Conservation (phyloP, 805 yeast genomes). For the Pichia exigua region DNA sequence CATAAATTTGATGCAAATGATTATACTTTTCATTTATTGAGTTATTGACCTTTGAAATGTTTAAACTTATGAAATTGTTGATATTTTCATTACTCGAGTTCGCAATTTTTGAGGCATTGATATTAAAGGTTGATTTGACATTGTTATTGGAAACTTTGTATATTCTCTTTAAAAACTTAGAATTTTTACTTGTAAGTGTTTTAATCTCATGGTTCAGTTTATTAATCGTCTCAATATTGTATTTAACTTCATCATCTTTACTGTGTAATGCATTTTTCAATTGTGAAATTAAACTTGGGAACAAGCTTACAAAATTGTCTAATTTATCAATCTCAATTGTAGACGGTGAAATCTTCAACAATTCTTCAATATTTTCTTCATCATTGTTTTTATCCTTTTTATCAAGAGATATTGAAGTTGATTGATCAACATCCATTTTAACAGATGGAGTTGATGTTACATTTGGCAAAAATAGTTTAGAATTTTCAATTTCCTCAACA, state of each 20-base stretch:
- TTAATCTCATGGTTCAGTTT: conserved; percentile 35
- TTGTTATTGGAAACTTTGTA: not conserved
- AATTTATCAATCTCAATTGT: conserved; percentile 5
- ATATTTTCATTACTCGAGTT: not conserved
- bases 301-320: conserved; percentile 14
- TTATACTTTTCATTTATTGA: conserved; percentile 21
- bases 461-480: not conserved
- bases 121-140: conserved; percentile 1
- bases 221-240: conserved; percentile 36
- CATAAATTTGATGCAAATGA: conserved; percentile 33
- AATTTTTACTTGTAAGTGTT: conserved; percentile 16
- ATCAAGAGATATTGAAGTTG: not conserved
- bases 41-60: not conserved
- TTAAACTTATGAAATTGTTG: not conserved
- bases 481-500: not conserved
- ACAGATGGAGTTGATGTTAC: conserved; percentile 7
- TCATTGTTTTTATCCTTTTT: not conserved
- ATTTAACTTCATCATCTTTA: conserved; percentile 45
- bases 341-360: conserved; percentile 1
- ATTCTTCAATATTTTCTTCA: not conserved
- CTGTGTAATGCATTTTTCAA: conserved; percentile 25
- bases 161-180: conserved; percentile 13
- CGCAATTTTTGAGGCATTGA: not conserved
- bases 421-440: not conserved
- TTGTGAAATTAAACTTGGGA: conserved; percentile 17